These are phyloP conservation scores for Penicillium daleae DNA, from an alignment of 495 filamentous ascomycete genomes.

Conservation along the genomic window DNA sequence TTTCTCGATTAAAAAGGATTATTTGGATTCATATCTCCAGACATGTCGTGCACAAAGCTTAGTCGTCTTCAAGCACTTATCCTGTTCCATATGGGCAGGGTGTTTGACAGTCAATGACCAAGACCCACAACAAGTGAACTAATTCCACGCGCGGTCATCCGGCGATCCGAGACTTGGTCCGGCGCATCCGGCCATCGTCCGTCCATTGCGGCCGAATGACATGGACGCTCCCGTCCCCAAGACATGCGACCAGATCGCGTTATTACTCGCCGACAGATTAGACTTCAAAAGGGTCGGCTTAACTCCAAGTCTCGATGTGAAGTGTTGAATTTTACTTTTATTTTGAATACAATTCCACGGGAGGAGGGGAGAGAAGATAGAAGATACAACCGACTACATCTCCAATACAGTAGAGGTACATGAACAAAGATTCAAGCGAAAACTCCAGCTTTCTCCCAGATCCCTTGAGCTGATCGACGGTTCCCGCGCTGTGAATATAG, in stretches of 20 bases:
- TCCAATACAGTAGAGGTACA: constrained; percentile 52
- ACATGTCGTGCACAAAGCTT: neutral
- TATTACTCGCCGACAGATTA: neutral
- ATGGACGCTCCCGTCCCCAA: neutral
- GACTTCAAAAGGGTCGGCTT: neutral
- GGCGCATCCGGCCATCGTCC: constrained; percentile 23
- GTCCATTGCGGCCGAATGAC: constrained; percentile 29
- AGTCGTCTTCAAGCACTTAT: neutral
- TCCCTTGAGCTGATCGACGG: constrained; percentile 38
- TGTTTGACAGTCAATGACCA: too few relatives aligned
- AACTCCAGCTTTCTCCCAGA: constrained; percentile 45
- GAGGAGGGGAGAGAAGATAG: constrained; percentile 37
- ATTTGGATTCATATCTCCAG: neutral
- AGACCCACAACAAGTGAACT: neutral
- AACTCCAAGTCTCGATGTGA: neutral
- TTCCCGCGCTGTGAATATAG: constrained; percentile 44
- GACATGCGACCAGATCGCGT: neutral
- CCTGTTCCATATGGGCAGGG: neutral
- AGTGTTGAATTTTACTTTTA: constrained; percentile 8
- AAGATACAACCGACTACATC: constrained; percentile 43
- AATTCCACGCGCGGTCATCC: neutral
- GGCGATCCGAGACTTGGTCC: constrained; percentile 12
- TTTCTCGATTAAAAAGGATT: neutral
- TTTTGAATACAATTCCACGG: constrained; percentile 34
- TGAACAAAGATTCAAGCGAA: constrained; percentile 43